Evolutionary conservation across 176 grass and related monocot species (phyloP), one percentile per base, ranked within the genome.

Genomic region (Cymbopogon citratus): DNA sequence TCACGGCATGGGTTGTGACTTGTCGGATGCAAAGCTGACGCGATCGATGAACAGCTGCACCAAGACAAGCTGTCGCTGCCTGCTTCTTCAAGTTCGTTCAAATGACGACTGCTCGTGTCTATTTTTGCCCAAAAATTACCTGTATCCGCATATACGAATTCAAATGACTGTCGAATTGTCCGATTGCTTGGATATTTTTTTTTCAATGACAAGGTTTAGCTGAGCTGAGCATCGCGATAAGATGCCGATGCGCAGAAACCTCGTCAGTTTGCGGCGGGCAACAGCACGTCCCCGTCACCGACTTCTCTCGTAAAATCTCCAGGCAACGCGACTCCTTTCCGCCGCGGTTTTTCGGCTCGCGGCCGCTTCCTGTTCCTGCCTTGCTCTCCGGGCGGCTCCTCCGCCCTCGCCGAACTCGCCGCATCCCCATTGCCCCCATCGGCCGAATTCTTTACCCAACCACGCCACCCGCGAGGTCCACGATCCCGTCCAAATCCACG

Each of bases 401-500:
- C 24, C 26, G 62, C 13, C 64, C 3, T 81, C n/a, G 87, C 40
- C 9, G 43, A 51, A 21, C 64, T 35, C 65, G 52, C 35, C 73
- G 40, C 40, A 43, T 12, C 40, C 40, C 40, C 78, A 63, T 88
- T 63, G 80, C 68, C 7, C 21, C 29, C 69, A 3, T 33, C 31
- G 31, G 2, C n/a, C 9, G 12, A 75, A 21, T 84, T 77, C 12
- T 82, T 71, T 75, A 75, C 78, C 48, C 35, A 21, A 62, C 28
- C 13, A 60, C 12, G 61, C 31, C 31, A 33, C 1, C 18, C 73
- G 48, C 48, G 82, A 77, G 73, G 48, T 67, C 18, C 46, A 25
- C 75, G 40, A 9, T 25, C 26, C 57, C n/a, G 46, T 88, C 75
- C 81, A 78, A 80, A 61, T 9, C 26, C 76, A 24, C 49, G 81